These are phyloP conservation scores for Chlorella variabilis DNA, from an alignment of 163 green algal genomes.

Conservation along the genomic window DNA sequence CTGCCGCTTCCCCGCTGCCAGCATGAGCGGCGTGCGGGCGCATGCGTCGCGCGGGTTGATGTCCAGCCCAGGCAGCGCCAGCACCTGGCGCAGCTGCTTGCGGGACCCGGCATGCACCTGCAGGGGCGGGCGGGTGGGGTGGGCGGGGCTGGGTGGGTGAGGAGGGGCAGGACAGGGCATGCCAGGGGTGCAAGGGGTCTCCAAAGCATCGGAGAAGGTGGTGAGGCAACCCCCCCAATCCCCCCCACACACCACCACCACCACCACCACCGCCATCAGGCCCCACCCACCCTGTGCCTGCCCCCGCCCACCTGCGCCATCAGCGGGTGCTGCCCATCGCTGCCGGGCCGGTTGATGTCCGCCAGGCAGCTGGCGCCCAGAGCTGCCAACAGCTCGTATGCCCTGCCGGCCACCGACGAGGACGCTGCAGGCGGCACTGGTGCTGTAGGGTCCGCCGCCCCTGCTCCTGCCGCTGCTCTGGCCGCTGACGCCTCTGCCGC, in stretches of 20 bases:
- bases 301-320: background rate
- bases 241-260: background rate
- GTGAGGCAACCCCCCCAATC: too few species aligned
- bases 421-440: background rate
- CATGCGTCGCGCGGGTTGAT: background rate
- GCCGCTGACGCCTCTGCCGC: background rate
- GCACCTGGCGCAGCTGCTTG: conserved; percentile 27
- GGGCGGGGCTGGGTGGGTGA: background rate
- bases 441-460: background rate
- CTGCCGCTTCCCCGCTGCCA: background rate
- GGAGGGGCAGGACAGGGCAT: too few species aligned
- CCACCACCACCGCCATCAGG: background rate
- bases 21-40: conserved; percentile 1
- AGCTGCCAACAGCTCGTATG: conserved; percentile 1
- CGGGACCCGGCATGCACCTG: background rate
- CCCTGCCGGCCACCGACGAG: background rate
- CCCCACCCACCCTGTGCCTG: background rate
- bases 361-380: background rate
- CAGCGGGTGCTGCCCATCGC: background rate
- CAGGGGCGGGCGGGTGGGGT: too few species aligned
- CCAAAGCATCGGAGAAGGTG: too few species aligned
- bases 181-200: too few species aligned
- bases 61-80: conserved; percentile 19
- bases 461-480: background rate
- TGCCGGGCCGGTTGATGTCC: background rate